Base-by-base conservation (phyloP, 2,329 filamentous ascomycete genomes). In the Fusarium sp. region DNA sequence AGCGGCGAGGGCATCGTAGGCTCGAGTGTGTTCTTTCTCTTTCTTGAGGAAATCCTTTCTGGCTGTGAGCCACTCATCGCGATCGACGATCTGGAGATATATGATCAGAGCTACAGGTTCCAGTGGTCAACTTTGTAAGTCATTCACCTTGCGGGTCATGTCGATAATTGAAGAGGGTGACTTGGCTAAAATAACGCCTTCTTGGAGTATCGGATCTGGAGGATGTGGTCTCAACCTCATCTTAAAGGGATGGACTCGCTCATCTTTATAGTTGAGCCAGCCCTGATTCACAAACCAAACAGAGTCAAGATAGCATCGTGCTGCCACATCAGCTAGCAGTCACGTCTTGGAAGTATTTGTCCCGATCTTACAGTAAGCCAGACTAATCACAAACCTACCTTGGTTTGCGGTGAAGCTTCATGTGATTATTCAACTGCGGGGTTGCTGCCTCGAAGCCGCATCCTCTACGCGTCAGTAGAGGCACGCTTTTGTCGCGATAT, bases 21-120 rank as follows among this genome's bases (percentile, higher is more conserved):
- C 71, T 33, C 61, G 66, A 4, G 70, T 72, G 23, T 71, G 66
- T 15, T 71, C 69, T 48, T 77, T 77, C 52, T 77, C 74, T 46
- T 76, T 75, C 14, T 61, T 53, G 6, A 77, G 69, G 17, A 77
- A 68, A 4, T 66, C 67, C 38, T 72, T 76, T 39, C 72, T 71
- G 31, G 73, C 71, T 13, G 58, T 45, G 29, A 74, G 63, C 75
- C 74, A 78, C 59, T 78, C 73, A 5, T 73, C 66, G 31, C 63
- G 72, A 27, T 49, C 70, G 9, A 73, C 71, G 17, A 75, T 56
- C 74, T 76, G n/a, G 23, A 14, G 27, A 23, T 13, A 14, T 13
- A 14, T 13, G 10, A 23, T 49, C 13, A 32, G 32, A 9, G n/a
- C 5, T 33, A 17, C 15, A 19, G 6, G 11, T 39, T 4, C 6